Conservation (phyloP, 176 grass and related monocot species). For the Carex parvula region DNA sequence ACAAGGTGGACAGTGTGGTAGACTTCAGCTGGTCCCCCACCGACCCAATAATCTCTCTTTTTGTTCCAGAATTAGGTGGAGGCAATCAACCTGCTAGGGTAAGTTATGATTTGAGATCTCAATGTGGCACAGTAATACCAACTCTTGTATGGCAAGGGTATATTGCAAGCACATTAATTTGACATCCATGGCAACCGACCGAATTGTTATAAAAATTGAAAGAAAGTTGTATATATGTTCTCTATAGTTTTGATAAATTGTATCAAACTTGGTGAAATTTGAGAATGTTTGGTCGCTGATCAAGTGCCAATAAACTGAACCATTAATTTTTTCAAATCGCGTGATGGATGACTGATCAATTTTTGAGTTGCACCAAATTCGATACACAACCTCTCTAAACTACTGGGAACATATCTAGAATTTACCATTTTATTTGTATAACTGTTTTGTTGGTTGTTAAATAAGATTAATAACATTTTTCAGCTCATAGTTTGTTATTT, state of each 20-base stretch:
- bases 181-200: not conserved
- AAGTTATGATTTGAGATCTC: conserved; percentile 30
- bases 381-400: not conserved
- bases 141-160: not conserved
- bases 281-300: not conserved
- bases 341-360: not conserved
- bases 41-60: conserved; percentile 71
- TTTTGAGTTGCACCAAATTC: not conserved
- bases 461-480: not conserved
- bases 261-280: not conserved
- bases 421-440: not conserved
- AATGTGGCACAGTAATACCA: not conserved
- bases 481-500: not conserved
- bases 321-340: not conserved
- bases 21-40: conserved; percentile 88
- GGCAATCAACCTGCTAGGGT: conserved; percentile 95
- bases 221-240: not conserved
- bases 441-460: not conserved
- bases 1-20: conserved; percentile 87
- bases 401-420: not conserved
- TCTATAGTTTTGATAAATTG: not conserved
- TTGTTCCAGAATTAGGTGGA: conserved; percentile 86
- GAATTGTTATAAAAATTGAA: not conserved
- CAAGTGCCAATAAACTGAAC: not conserved
- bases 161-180: not conserved